Evolutionary conservation across 129 eudicot species (phyloP).

Genomic region (Centrapalus pauciflorus): DNA sequence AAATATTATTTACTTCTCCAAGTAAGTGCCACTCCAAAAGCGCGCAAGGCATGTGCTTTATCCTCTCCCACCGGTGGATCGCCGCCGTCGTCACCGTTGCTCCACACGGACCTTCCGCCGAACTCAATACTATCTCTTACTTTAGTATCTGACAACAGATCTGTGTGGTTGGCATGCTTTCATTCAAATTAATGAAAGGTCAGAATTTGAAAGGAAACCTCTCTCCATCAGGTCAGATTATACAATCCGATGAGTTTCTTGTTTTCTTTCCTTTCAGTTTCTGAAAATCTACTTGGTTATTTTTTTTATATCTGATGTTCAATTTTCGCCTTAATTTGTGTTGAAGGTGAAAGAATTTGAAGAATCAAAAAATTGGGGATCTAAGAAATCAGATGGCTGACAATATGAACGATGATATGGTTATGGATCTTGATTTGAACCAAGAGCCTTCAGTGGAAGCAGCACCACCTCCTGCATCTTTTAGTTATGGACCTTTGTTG

Average conservation of each 20-base stretch:
- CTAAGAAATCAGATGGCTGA: constrained; percentile 39
- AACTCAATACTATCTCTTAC: not conserved
- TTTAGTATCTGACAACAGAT: not conserved
- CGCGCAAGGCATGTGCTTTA: constrained; percentile 4
- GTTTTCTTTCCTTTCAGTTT: not conserved
- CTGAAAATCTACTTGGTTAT: not conserved
- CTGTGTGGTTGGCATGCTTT: not conserved
- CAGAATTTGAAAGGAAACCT: not conserved
- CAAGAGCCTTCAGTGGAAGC: constrained; percentile 45
- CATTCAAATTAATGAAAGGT: not conserved
- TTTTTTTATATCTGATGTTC: not conserved
- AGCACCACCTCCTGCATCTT: constrained; percentile 25
- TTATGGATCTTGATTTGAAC: constrained; percentile 71
- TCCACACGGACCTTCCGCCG: not conserved
- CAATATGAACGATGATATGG: constrained; percentile 43
- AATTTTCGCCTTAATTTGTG: constrained; percentile 17
- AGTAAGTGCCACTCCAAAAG: constrained; percentile 4
- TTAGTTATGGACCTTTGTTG: constrained; percentile 37
- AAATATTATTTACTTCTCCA: not conserved
- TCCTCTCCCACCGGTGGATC: not conserved
- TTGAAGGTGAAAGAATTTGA: constrained; percentile 15
- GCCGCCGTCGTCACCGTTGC: not conserved
- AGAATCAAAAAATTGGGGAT: constrained; percentile 18
- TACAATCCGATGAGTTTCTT: not conserved
- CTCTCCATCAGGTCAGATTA: constrained; percentile 16